Percentiles rank a stretch among this genome's conserved stretches.
Evolutionary conservation across 768 basidiomycete genomes (phyloP).

Genomic region (Rhodotorula paludigena): DNA sequence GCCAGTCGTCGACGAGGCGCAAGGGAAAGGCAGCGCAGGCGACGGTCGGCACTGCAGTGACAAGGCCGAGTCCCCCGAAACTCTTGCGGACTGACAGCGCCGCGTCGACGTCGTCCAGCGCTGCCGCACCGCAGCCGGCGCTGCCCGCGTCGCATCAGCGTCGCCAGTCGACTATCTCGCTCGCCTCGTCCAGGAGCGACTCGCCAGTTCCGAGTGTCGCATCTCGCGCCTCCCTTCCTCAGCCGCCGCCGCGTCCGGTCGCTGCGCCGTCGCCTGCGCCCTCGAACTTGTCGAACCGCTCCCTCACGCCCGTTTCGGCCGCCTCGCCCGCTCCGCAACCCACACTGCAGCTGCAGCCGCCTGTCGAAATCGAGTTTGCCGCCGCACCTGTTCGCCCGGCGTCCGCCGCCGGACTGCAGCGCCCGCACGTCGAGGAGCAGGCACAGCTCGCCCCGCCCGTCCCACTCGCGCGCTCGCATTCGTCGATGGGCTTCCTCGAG

Average conservation of each 20-base stretch:
- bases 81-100: no score
- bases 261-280: slow-evolving; percentile 16
- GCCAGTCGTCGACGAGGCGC: not conserved
- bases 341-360: not conserved
- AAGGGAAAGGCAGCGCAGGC: not conserved
- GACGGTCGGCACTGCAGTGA: no score
- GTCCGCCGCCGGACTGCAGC: not conserved
- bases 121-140: no score
- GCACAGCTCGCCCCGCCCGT: slow-evolving; percentile 4
- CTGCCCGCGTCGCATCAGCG: not conserved
- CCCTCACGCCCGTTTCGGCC: not conserved
- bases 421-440: not conserved
- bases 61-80: no score
- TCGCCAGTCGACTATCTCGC: not conserved
- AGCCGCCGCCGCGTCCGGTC: not conserved
- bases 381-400: slow-evolving; percentile 14
- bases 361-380: not conserved
- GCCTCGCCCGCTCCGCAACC: not conserved
- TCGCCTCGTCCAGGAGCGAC: slow-evolving; percentile 2
- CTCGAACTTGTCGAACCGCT: slow-evolving; percentile 7
- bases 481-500: slow-evolving; percentile 16
- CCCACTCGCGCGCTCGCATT: not conserved
- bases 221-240: not conserved
- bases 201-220: slow-evolving; percentile 7
- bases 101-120: not conserved